These are phyloP conservation scores for Pulicaria dysenterica DNA, from an alignment of 129 eudicot species.

Conservation along the genomic window DNA sequence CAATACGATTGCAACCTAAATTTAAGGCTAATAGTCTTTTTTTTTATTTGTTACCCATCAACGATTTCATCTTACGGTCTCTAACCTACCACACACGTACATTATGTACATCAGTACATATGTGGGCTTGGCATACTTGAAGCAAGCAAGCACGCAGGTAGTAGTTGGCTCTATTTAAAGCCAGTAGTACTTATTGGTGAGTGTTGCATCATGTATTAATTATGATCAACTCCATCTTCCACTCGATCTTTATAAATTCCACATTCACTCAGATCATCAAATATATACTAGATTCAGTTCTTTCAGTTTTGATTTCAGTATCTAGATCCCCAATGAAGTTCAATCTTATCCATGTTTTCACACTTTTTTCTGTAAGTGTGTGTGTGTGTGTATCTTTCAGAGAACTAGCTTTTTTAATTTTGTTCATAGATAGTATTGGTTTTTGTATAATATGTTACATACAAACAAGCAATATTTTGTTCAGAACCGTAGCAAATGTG, in stretches of 20 bases:
- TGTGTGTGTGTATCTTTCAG: too few relatives aligned
- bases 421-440: too few relatives aligned
- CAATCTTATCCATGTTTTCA: constrained; percentile 10
- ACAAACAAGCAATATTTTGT: too few relatives aligned
- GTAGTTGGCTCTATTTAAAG: constrained; percentile 25
- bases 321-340: constrained; percentile 28
- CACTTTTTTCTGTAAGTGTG: constrained; percentile 36
- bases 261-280: not conserved
- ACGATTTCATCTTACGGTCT: not conserved
- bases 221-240: not conserved
- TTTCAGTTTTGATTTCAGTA: constrained; percentile 4
- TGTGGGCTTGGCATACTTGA: not conserved
- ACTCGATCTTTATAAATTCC: constrained; percentile 17
- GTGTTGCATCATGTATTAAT: constrained; percentile 20
- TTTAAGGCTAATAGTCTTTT: too few relatives aligned
- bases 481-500: too few relatives aligned
- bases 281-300: constrained; percentile 5
- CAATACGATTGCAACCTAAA: too few relatives aligned
- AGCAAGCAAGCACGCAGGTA: not conserved
- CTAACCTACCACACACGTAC: not conserved
- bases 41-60: not conserved
- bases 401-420: too few relatives aligned
- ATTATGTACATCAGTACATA: too few relatives aligned
- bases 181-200: constrained; percentile 23
- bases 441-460: too few relatives aligned